phyloP scores from a whole-genome alignment of 2,329 filamentous ascomycete species.

The Phialemonium atrogriseum region DNA sequence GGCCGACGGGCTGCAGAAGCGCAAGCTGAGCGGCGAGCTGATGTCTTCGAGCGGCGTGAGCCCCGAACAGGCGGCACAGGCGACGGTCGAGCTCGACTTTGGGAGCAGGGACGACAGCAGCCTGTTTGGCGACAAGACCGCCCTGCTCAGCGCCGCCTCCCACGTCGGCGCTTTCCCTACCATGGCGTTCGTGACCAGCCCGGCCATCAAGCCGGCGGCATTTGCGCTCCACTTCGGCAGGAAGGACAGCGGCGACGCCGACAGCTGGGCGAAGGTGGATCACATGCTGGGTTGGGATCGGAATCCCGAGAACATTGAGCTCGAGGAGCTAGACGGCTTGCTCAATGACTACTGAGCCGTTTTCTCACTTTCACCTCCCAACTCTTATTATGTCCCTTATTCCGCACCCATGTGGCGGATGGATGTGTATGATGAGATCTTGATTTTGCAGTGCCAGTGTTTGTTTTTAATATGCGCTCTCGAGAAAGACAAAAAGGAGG shows the following conservation, averaged over 20 bases:
- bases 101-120: constrained; percentile 38
- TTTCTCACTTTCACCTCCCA: not conserved
- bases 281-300: constrained; percentile 49
- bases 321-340: constrained; percentile 87
- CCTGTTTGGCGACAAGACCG: constrained; percentile 41
- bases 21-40: constrained; percentile 45
- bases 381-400: not conserved
- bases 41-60: constrained; percentile 16
- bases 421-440: too few species aligned
- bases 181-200: constrained; percentile 42
- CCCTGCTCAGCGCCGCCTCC: constrained; percentile 12
- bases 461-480: not conserved
- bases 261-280: constrained; percentile 36
- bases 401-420: too few species aligned
- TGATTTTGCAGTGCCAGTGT: too few species aligned
- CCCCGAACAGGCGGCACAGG: constrained; percentile 20
- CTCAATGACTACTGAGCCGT: constrained; percentile 63
- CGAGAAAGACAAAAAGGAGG: not conserved
- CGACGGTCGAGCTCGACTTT: constrained; percentile 29
- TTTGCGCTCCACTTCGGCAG: constrained; percentile 33
- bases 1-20: constrained; percentile 70
- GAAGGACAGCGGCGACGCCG: constrained; percentile 29
- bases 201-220: constrained; percentile 41
- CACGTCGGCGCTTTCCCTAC: constrained; percentile 18
- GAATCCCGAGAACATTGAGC: constrained; percentile 80